A percentile compares a stretch with the other conserved stretches of the same genome.
Conservation (phyloP, 176 grass and related monocot species). For the Poa pratensis region DNA sequence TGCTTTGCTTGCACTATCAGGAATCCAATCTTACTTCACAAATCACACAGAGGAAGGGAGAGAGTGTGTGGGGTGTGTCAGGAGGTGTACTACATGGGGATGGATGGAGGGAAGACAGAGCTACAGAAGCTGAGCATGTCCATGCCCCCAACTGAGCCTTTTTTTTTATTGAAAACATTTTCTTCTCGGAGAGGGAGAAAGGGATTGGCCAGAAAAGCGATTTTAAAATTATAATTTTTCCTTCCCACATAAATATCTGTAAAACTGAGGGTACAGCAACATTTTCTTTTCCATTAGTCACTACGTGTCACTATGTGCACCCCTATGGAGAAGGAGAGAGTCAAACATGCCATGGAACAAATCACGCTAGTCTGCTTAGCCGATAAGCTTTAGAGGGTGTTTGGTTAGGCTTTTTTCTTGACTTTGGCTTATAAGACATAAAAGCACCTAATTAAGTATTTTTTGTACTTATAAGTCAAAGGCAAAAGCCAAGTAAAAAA, state of each 20-base stretch:
- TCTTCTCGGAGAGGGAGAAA: slow-evolving; percentile 6
- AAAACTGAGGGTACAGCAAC: background rate
- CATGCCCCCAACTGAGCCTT: slow-evolving; percentile 31
- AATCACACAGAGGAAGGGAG: slow-evolving; percentile 41
- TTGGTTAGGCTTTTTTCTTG: no score
- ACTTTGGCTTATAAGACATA: no score
- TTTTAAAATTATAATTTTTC: slow-evolving; percentile 43
- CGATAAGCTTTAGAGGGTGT: no score
- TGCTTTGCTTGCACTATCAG: slow-evolving; percentile 99
- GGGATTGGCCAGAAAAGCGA: slow-evolving; percentile 39
- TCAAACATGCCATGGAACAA: background rate
- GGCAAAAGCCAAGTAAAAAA: no score
- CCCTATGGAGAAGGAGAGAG: background rate
- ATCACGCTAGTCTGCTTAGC: background rate
- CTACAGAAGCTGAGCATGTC: slow-evolving; percentile 41
- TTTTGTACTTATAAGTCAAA: no score
- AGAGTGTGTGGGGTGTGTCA: slow-evolving; percentile 59
- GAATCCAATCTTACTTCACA: slow-evolving; percentile 81
- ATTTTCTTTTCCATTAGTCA: background rate
- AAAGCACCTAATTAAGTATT: no score
- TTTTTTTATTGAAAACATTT: slow-evolving; percentile 33
- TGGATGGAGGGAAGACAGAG: slow-evolving; percentile 20
- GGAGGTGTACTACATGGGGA: slow-evolving; percentile 49
- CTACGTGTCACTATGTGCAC: background rate
- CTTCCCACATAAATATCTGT: no score